Percentiles rank a stretch among this genome's conserved stretches.
Conservation (phyloP, 129 eudicot genomes). For the Artemisia tridentata region DNA sequence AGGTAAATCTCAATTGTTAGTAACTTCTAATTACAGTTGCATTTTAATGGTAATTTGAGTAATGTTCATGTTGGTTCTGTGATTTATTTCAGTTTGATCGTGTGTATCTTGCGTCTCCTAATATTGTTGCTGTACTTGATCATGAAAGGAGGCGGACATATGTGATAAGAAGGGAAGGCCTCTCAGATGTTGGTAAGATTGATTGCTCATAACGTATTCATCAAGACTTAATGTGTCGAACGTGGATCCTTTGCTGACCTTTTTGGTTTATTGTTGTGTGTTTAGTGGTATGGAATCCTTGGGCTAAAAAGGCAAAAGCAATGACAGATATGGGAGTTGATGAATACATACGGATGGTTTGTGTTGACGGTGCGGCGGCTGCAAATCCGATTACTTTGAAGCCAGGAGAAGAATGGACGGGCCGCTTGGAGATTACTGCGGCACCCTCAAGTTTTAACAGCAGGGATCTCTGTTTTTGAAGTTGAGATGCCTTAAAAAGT, state of each 20-base stretch:
- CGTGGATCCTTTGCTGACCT: conserved; percentile 4
- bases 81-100: conserved; percentile 62
- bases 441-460: conserved; percentile 71
- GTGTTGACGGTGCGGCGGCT: conserved; percentile 25
- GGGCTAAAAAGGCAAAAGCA: background rate
- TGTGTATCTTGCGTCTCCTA: conserved; percentile 66
- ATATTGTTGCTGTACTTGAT: conserved; percentile 79
- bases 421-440: conserved; percentile 59
- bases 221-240: background rate
- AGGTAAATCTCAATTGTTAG: conserved; percentile 41
- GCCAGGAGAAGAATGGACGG: conserved; percentile 91
- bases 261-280: background rate
- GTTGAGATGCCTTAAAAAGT: conserved; percentile 24
- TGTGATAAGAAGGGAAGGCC: conserved; percentile 72
- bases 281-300: conserved; percentile 7
- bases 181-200: conserved; percentile 75
- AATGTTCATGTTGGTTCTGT: no score
- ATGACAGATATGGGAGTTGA: background rate
- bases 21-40: background rate
- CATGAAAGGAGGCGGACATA: conserved; percentile 80
- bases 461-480: conserved; percentile 46
- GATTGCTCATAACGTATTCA: conserved; percentile 11
- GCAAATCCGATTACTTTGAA: conserved; percentile 69
- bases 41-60: no score
- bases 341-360: background rate